Evolutionary conservation across 2,329 filamentous ascomycete genomes (phyloP), one percentile per base, ranked within the genome.

Genomic region (Mycogone perniciosa): DNA sequence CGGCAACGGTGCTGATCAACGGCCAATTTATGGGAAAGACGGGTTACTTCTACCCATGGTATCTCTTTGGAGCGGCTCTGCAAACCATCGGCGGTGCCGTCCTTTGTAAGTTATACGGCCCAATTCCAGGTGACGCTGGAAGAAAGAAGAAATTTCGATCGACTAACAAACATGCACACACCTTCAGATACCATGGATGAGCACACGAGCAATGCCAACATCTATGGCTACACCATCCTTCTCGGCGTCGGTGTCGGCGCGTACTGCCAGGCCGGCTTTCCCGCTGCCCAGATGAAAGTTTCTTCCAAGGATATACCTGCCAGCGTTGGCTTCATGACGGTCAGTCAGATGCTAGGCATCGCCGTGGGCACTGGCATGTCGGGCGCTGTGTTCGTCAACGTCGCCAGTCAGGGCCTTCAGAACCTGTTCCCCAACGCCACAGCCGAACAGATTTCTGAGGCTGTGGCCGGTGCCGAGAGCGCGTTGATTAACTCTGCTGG

Each of bases 41-140:
- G 11, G 68, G 69, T 9, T 67, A 68, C 56, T 74, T 71, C 54
- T 63, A 62, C 58, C 69, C 64, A 4, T 73, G 61, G 64, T 75
- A 67, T 51, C 44, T 70, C 26, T 40, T 65, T 51, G 66, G 66
- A 5, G 62, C 64, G 11, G 49, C 62, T 4, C 50, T 73, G 6
- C 55, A 62, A 5, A 46, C 67, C 4, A 55, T 64, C 8, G 71
- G 68, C 1, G 60, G 58, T 20, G 65, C 63, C 2, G 53, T 71
- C n/a, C 57, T 71, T 56, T 64, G 59, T 57, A 56, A 48, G 56
- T 57, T 26, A 6, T 26, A 6, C n/a, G 39, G 5, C 5, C 39
- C 7, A 42, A 20, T 20, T 26, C 27, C 6, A 42, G 5, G 39
- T 13, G 20, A 20, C 20, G 2, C 20, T 3, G 20, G 20, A 20